Base-by-base conservation (phyloP, 2,329 filamentous ascomycete genomes). In the Fusarium drepaniforme region DNA sequence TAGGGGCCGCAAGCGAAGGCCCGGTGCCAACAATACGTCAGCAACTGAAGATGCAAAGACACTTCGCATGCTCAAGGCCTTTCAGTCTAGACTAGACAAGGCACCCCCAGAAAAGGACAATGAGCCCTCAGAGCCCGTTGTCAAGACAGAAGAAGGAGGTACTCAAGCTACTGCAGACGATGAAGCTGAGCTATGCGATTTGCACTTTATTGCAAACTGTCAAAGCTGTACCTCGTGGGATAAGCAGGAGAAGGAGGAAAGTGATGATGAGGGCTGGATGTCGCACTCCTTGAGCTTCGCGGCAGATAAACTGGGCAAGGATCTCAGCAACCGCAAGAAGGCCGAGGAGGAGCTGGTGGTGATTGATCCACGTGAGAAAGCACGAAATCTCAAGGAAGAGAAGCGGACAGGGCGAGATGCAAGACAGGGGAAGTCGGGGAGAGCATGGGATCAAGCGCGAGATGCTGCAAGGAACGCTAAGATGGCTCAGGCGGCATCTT, bases 161-260 rank as follows among this genome's bases (percentile, higher is more conserved):
- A 62, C 75, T 81, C 71, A 71, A 21, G 73, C 70, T 11, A 72
- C 70, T 11, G 74, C 61, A 9, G 92, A 92, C 4, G 91, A 93
- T 44, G 94, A 97, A 81, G 92, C 91, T 4, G 89, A 89, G 60
- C 87, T 97, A 5, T 99, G 97, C 80, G 97, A 98, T 82, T 85
- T 99, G 40, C 97, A 99, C 82, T 99, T 98, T 83, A 97, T 99
- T 73, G 94, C 93, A 59, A 94, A 97, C 78, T 99, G 97, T 82
- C 95, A 98, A 81, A 98, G 95, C 53, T 98, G 97, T 82, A 91
- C 90, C 68, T 90, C 93, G 0, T 98, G 96, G 95, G 93, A 97
- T 79, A 89, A 92, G 77, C 88, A 87, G 46, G 90, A 87, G 5
- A 86, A 87, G 15, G 86, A 88, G 25, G 90, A 92, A 5, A 89